phyloP scores from a whole-genome alignment of 1,284 basidiomycete species.

The Boletus mariae region DNA sequence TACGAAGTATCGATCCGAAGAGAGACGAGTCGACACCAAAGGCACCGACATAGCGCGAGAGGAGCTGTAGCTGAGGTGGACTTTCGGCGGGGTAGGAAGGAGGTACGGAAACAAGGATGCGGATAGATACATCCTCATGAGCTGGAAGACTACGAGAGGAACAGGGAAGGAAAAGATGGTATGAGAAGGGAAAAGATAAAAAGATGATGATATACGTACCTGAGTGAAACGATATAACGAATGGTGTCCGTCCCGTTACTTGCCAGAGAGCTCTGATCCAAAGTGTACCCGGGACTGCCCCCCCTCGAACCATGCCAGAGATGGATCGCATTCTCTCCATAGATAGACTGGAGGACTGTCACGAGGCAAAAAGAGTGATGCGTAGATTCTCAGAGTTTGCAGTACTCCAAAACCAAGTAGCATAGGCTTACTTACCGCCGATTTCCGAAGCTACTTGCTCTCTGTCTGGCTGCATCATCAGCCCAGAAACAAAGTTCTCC shows the following conservation, averaged over 20 bases:
- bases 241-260: conserved; percentile 36
- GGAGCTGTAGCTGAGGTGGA: conserved; percentile 80
- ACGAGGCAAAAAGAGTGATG: background rate
- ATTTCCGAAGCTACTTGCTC: conserved; percentile 65
- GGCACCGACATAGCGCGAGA: conserved; percentile 82
- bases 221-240: conserved; percentile 62
- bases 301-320: conserved; percentile 45
- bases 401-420: background rate
- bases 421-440: conserved; percentile 45
- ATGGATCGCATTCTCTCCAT: conserved; percentile 63
- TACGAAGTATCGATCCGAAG: conserved; percentile 77
- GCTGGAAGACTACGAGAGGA: conserved; percentile 36
- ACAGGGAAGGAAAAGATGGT: background rate
- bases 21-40: conserved; percentile 69
- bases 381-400: too few species aligned
- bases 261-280: conserved; percentile 1
- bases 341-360: conserved; percentile 79
- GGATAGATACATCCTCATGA: conserved; percentile 55
- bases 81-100: conserved; percentile 65
- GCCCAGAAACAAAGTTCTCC: conserved; percentile 43
- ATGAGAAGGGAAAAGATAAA: background rate
- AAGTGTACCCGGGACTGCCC: conserved; percentile 18
- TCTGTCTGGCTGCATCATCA: conserved; percentile 46
- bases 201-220: conserved; percentile 32
- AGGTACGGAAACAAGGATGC: conserved; percentile 73